phyloP scores from a whole-genome alignment of 495 filamentous ascomycete genomes.

The Parathielavia hyrcaniae region DNA sequence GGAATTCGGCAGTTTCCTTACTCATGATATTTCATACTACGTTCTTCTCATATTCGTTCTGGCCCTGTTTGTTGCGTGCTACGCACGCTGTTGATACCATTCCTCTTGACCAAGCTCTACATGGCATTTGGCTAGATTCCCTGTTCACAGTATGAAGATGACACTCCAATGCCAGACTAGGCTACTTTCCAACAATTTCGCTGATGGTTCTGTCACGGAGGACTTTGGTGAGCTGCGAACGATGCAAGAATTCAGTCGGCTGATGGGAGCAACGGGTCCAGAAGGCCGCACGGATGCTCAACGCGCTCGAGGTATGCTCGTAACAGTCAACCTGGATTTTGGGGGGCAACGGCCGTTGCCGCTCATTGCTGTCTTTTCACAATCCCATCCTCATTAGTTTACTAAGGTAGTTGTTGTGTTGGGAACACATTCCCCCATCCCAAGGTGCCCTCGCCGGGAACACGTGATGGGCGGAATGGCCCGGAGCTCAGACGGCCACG shows the following conservation, averaged over 20 bases:
- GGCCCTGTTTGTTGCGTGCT: not conserved
- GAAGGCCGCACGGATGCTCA: too few relatives aligned
- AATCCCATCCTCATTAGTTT: too few relatives aligned
- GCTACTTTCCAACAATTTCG: not conserved
- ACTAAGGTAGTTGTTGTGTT: too few relatives aligned
- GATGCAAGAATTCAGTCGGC: too few relatives aligned
- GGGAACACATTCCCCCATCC: not conserved
- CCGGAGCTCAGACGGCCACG: constrained; percentile 14
- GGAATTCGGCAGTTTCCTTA: not conserved
- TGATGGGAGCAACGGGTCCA: too few relatives aligned
- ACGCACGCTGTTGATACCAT: constrained; percentile 16
- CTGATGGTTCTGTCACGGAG: not conserved
- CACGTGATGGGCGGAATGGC: constrained; percentile 19
- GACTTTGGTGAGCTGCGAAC: too few relatives aligned
- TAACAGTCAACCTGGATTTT: too few relatives aligned
- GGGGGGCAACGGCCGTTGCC: too few relatives aligned
- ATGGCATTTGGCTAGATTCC: not conserved
- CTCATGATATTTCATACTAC: not conserved
- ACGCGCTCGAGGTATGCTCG: too few relatives aligned
- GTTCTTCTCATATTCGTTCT: not conserved
- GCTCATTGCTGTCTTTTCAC: too few relatives aligned
- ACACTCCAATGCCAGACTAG: not conserved
- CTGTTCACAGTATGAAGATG: not conserved
- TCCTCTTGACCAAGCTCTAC: not conserved
- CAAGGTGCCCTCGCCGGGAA: not conserved